Conservation (phyloP, 2,329 filamentous ascomycete genomes). For the Alternaria sp. region DNA sequence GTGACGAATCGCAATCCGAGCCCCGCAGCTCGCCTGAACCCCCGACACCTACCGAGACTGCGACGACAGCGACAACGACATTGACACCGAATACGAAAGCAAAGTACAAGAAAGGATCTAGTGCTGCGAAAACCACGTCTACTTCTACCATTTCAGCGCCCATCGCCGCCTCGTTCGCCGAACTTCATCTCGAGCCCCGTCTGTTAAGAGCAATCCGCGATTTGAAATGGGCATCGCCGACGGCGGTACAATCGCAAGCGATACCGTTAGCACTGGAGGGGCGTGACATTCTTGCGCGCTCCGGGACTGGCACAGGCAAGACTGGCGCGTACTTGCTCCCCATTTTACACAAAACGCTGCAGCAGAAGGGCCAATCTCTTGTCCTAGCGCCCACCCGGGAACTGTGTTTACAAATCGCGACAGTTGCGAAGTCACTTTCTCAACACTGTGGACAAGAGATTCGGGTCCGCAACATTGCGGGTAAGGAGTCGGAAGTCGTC, state of each 20-base stretch:
- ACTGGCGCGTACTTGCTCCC: slow-evolving; percentile 95
- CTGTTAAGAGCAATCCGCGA: slow-evolving; percentile 85
- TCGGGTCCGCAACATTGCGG: slow-evolving; percentile 82
- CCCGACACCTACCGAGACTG: not conserved
- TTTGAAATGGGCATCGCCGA: slow-evolving; percentile 84
- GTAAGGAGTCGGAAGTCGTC: slow-evolving; percentile 88
- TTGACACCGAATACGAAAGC: not conserved
- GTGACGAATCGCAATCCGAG: slow-evolving; percentile 35
- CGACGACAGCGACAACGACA: not conserved
- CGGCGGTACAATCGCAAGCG: slow-evolving; percentile 84
- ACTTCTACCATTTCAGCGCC: not conserved
- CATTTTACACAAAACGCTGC: slow-evolving; percentile 83
- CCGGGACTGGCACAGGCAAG: slow-evolving; percentile 95
- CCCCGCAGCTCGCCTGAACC: slow-evolving; percentile 20
- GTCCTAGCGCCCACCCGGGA: slow-evolving; percentile 95
- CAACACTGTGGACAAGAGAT: slow-evolving; percentile 86
- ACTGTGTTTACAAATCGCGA: slow-evolving; percentile 88
- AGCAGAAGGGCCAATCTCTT: slow-evolving; percentile 79
- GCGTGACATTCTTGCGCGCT: slow-evolving; percentile 87
- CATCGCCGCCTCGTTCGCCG: slow-evolving; percentile 67
- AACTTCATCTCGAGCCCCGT: slow-evolving; percentile 82
- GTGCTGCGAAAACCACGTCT: slow-evolving; percentile 6
- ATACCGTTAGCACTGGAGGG: slow-evolving; percentile 89
- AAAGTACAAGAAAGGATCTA: slow-evolving; percentile 6
- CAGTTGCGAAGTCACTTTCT: slow-evolving; percentile 77